A percentile compares a stretch with the other conserved stretches of the same genome.
These are phyloP conservation scores for Mycena maculata DNA, from an alignment of 768 basidiomycete genomes.

Conservation along the genomic window DNA sequence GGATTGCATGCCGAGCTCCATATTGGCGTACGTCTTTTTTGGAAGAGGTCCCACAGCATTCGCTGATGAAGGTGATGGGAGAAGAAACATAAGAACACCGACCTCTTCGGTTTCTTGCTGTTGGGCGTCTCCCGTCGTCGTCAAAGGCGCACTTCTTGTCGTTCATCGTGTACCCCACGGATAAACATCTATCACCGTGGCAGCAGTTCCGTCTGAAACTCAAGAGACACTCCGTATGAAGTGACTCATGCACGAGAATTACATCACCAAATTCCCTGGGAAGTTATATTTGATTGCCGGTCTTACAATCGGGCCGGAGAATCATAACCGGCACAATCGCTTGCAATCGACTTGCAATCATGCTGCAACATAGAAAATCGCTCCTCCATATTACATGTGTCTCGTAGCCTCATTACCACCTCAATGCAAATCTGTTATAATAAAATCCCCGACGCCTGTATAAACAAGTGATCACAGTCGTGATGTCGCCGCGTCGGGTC, in stretches of 20 bases:
- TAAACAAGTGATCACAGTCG: no score
- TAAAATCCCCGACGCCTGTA: no score
- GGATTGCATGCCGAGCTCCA: slow-evolving; percentile 67
- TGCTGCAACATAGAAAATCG: not conserved
- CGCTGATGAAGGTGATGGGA: slow-evolving; percentile 73
- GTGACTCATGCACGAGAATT: no score
- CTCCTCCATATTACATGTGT: not conserved
- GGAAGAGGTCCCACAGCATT: slow-evolving; percentile 99
- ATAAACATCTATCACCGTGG: no score
- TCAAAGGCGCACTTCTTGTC: slow-evolving; percentile 75
- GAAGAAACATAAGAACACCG: slow-evolving; percentile 34
- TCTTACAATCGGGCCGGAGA: not conserved
- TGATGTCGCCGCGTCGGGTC: no score
- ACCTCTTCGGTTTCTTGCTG: slow-evolving; percentile 80
- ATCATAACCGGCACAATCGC: not conserved
- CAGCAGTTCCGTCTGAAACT: no score
- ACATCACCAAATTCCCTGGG: slow-evolving; percentile 12
- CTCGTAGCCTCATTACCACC: not conserved
- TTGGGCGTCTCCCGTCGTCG: slow-evolving; percentile 58
- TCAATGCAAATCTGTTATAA: not conserved
- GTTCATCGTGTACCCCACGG: slow-evolving; percentile 73
- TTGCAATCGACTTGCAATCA: not conserved
- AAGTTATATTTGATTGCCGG: slow-evolving; percentile 4
- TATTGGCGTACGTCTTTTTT: slow-evolving; percentile 81
- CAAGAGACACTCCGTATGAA: no score